These are phyloP conservation scores for Elsinoe arachidis DNA, from an alignment of 2,329 filamentous ascomycete genomes.

Conservation along the genomic window DNA sequence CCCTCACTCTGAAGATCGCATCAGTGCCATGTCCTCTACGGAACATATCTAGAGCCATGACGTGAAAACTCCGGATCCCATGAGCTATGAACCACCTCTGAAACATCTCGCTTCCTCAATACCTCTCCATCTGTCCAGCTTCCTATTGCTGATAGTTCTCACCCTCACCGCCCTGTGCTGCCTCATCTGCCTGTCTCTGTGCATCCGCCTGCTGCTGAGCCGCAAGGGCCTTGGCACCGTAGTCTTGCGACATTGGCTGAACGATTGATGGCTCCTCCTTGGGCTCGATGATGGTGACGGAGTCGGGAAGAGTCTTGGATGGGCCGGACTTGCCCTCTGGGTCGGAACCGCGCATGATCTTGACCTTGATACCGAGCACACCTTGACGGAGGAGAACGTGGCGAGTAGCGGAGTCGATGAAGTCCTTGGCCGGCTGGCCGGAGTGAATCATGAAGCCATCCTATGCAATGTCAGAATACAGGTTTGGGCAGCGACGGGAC, in stretches of 20 bases:
- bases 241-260: constrained; percentile 96
- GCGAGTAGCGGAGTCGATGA: constrained; percentile 96
- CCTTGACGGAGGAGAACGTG: constrained; percentile 99
- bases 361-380: constrained; percentile 99
- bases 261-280: constrained; percentile 97
- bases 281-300: constrained; percentile 99
- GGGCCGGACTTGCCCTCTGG: constrained; percentile 98
- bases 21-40: constrained; percentile 3
- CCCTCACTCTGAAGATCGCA: background rate
- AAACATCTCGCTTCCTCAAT: background rate
- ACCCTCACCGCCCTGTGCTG: constrained; percentile 42
- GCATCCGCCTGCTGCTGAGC: constrained; percentile 58
- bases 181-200: constrained; percentile 51
- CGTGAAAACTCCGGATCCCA: constrained; percentile 13
- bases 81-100: constrained; percentile 6
- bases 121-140: background rate
- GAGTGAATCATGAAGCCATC: constrained; percentile 99
- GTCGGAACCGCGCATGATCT: constrained; percentile 99
- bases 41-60: constrained; percentile 13
- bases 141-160: constrained; percentile 26
- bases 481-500: background rate
- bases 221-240: constrained; percentile 80
- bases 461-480: constrained; percentile 28
- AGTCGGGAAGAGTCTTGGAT: constrained; percentile 94
- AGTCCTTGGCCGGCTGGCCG: constrained; percentile 98